Evolutionary conservation across 2,329 filamentous ascomycete species (phyloP), one percentile per base, ranked within the genome.

Genomic region (Penicillium sp.): DNA sequence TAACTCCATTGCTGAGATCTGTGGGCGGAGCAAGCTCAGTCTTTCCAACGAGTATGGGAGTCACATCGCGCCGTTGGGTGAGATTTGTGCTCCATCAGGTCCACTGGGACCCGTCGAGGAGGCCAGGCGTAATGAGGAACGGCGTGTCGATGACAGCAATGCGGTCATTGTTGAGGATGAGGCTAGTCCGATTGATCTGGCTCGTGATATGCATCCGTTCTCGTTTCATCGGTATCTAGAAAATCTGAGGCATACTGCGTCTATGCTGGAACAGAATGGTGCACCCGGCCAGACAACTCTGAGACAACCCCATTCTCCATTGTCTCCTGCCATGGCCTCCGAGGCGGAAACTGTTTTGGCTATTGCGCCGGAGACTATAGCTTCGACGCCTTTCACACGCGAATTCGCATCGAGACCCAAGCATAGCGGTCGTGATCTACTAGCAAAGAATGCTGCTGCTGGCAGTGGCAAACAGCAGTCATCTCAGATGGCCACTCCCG

Each of bases 1-100:
- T 53, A 82, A 86, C 66, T 82, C 83, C 17, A 87, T 87, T 63
- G 83, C 84, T 25, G 83, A 86, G 64, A 86, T 87, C 59, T 85
- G 83, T 63, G 84, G 85, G 4, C 78, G 83, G 58, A 87, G 83
- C 70, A 81, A 81, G 62, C 74, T 86, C 66, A 86, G 83, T 64
- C 73, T 87, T 58, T 83, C 85, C 10, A 83, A 87, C 65, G 84
- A 87, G 67, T 85, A 87, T 68, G 81, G 79, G 35, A 83, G 83
- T 43, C 85, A 87, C 69, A 78, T 86, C 36, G 84, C 85, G 23
- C 85, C 85, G 0, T 75, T 85, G 54, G 84, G 83, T 39, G 83
- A 86, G 68, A 85, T 86, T 61, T 72, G 73, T 42, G 75, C 73
- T 35, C 68, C 72, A 10, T 54, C 68, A 7, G 63, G 70, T 21